Evolutionary conservation across 306 rosid species (phyloP), one percentile per base, ranked within the genome.

Genomic region (Ormosia semicastrata): DNA sequence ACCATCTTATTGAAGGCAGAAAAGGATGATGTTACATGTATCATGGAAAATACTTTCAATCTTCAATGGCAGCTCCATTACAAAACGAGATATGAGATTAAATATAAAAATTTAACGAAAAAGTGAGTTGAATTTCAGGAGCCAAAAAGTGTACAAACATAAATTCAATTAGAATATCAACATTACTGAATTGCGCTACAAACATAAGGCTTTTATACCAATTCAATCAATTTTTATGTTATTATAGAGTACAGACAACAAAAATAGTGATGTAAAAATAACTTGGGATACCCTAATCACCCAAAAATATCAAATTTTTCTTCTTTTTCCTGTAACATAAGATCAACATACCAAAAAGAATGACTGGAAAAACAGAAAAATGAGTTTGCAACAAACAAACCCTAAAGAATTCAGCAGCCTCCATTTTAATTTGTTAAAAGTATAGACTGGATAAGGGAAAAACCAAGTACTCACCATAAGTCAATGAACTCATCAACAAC

Each of bases 401-500:
- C 29, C 59, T 56, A 85, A 68, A 68, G 12, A 69, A 81, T 49
- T 44, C 50, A 54, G 72, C 24, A 24, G 34, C 58, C 54, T 77
- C 15, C 75, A 70, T 46, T 14, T 73, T 18, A 49, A 78, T 34
- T 63, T 40, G 6, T 53, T 44, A 24, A 9, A 37, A 59, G 49
- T 39, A 43, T 14, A 34, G 71, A 47, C 40, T 4, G 29, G 6
- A 54, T n/a, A 58, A 17, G 52, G 73, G 11, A 56, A 69, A 82
- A 77, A 44, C 18, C 14, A 66, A 24, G 64, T 68, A 91, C 99
- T 90, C 81, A 95, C 99, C 99, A 91, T 77, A 93, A 89, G 88
- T 95, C 98, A 69, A 93, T 90, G 91, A 95, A 95, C 86, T 93
- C 95, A 80, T 95, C 99, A 82, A 95, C 99, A 75, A 89, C 97